These are phyloP conservation scores for Gaeumannomyces sp. DNA, from an alignment of 2,329 filamentous ascomycete species.

Conservation along the genomic window DNA sequence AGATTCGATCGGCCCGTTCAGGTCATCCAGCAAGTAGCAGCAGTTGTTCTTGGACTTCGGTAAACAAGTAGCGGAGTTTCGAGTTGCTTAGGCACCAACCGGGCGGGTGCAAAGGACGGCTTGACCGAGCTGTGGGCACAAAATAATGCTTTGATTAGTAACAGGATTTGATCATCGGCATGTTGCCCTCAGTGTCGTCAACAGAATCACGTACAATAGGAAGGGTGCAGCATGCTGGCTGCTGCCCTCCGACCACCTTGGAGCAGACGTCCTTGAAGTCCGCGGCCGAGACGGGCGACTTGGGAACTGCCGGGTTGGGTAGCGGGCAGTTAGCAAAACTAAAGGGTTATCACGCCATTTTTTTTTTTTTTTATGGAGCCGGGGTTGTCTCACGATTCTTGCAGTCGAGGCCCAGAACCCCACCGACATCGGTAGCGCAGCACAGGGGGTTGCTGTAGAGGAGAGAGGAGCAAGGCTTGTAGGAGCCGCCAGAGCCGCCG, in stretches of 20 bases:
- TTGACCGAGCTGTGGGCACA: slow-evolving; percentile 21
- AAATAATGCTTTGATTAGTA: not conserved
- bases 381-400: slow-evolving; percentile 36
- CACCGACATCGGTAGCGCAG: slow-evolving; percentile 57
- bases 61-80: too few relatives aligned
- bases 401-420: slow-evolving; percentile 52
- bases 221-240: slow-evolving; percentile 46
- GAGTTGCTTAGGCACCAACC: slow-evolving; percentile 16
- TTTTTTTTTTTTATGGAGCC: too few relatives aligned
- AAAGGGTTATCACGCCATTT: not conserved
- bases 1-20: too few relatives aligned
- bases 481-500: slow-evolving; percentile 27
- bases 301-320: slow-evolving; percentile 13
- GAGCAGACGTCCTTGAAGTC: slow-evolving; percentile 32
- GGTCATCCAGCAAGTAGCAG: too few relatives aligned
- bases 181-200: not conserved
- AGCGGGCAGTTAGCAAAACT: not conserved
- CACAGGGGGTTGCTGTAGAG: slow-evolving; percentile 43
- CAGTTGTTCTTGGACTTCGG: too few relatives aligned
- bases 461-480: slow-evolving; percentile 32
- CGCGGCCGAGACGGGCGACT: slow-evolving; percentile 15
- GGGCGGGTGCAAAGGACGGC: slow-evolving; percentile 27
- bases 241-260: slow-evolving; percentile 44
- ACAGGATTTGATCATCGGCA: not conserved
- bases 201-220: slow-evolving; percentile 32